Base-by-base conservation (phyloP, 1,284 basidiomycete species). In the Porphyrellus sp. region DNA sequence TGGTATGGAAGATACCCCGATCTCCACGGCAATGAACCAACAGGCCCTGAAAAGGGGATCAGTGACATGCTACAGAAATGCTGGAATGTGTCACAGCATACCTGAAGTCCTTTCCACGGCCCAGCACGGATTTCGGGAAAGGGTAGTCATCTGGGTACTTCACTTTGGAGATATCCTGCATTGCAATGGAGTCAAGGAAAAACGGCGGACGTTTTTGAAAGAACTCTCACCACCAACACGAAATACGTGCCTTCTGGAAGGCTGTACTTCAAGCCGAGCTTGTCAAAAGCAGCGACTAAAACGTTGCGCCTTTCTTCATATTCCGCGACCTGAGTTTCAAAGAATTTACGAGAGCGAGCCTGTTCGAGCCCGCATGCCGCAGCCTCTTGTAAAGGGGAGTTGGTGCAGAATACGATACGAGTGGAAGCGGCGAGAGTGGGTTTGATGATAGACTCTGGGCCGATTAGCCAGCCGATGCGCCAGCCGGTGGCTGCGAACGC, bases 401-500 rank as follows among this genome's bases (percentile, higher is more conserved):
- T 96, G 55, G 87, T 85, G 72, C 91, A 95, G 74, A 98, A 99
- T 18, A 98, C 90, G 65, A 99, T 96, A 38, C 96, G 86, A 0
- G 93, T 95, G 47, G 86, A 86, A 0, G 93, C 96, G 4, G 93
- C 93, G 20, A 97, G 79, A 5, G 92, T 88, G 1, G 96, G 93
- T 33, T 77, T 77, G 52, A 97, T 89, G 62, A 99, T 89, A 35
- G 83, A 84, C 21, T 81, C 68, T 5, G 93, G 91, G 7, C 90
- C 97, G 58, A 99, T 87, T 13, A 95, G 81, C 94, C 94, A 99
- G 63, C 96, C 97, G 23, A 99, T 83, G 52, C 97, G 86, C 96
- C 96, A 99, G 23, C 97, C 97, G 2, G 97, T 99, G 8, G 93
- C 93, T 16, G 96, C 91, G 70, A 99, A 99, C n/a, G 92, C 86